Base-by-base conservation (phyloP, 2,329 filamentous ascomycete genomes). In the Simplicillium sp. region DNA sequence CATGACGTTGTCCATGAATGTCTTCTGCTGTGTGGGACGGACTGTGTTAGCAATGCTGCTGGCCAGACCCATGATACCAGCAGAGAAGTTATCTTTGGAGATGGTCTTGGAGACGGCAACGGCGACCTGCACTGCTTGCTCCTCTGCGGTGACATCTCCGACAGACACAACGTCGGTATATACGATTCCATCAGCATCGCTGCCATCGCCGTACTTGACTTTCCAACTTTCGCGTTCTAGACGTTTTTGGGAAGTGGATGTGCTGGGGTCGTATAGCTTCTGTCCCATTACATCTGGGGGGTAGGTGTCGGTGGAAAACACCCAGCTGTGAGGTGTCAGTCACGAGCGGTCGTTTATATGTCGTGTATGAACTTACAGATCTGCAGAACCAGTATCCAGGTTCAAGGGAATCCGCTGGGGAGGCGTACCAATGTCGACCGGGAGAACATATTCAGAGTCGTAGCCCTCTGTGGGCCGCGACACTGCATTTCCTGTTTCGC, bases 91-190 rank as follows among this genome's bases (percentile, higher is more conserved):
- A 43, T 65, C 60, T 0, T 36, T n/a, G 0, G 59, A 45, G 17
- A 69, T 64, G 2, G 50, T 53, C 1, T 57, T 44, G 11, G 77
- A 82, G 34, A 84, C 71, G 1, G 67, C 64, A 3, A 66, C 65
- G 12, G 82, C 82, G 29, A 79, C 73, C 57, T 85, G 77, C 11
- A 87, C 73, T 8, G 80, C 78, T 58, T 86, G 82, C 3, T 58
- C 55, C 3, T 67, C 67, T 29, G 80, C 77, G 20, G 66, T 74
- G 3, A 81, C 72, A 25, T 65, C 64, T 36, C 78, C 80, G 18
- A 86, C 68, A 16, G 64, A 63, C 34, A 85, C 81, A 37, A 66
- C 74, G 56, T 86, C 82, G 25, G 66, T 69, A 59, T 81, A 84
- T 41, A 86, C 81, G 37, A 71, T 70, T 34, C 82, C 82, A 36